Evolutionary conservation across 2,329 filamentous ascomycete species (phyloP), one percentile per base, ranked within the genome.

Genomic region (Cladophialophora yegresii): DNA sequence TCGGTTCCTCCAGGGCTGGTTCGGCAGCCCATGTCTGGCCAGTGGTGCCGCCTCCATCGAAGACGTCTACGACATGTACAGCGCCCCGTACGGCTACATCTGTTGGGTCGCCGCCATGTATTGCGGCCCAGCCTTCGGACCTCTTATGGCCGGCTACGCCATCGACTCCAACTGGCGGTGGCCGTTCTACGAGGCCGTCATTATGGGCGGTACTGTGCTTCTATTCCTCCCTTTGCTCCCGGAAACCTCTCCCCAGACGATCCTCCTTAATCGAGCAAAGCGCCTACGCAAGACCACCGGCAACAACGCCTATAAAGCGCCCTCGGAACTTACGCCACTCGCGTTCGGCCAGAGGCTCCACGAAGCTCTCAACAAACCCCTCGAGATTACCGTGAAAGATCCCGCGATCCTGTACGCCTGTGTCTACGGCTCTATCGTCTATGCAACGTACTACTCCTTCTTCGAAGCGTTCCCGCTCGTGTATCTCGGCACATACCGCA

Each of bases 401-500:
- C 86, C 86, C 0, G 84, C 85, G n/a, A 81, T 89, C 3, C 72
- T 83, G 5, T 87, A 88, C 73, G 81, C 85, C 0, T 84, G 86
- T 70, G 63, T 87, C 49, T 89, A 88, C 75, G 84, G 82, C 2
- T 82, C 82, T 58, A 81, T 88, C 70, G 81, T 85, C 69, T 89
- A 77, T 58, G 75, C 70, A 2, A 67, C 65, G 12, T 77, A 77
- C 61, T 83, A 83, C 66, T 77, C 77, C 13, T 89, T 83, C 76
- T 89, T 89, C 72, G 86, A 89, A 70, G 83, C 83, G n/a, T 89
- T 89, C 74, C 86, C 86, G 1, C 77, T 87, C 10, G 85, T 89
- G 61, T 89, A 87, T 72, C 80, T 81, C 1, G 79, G 79, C 47
- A 77, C 81, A 70, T 89, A 89, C 74, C 73, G 77, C 71, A 87